phyloP scores from a whole-genome alignment of 2,329 filamentous ascomycete species.

The Plenodomus tracheiphilus region DNA sequence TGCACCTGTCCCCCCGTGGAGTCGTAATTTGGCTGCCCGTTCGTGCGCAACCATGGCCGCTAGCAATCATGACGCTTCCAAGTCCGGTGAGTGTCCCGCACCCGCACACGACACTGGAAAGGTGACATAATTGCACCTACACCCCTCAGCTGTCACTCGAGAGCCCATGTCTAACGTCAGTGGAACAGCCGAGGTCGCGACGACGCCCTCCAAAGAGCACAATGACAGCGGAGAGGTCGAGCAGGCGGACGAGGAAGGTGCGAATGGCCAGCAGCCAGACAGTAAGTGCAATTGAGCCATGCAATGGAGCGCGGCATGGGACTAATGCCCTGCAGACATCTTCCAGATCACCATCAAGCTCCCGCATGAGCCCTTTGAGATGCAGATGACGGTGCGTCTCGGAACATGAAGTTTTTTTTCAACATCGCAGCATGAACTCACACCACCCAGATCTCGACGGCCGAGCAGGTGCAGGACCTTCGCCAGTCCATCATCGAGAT shows the following conservation, averaged over 20 bases:
- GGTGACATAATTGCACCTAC: background rate
- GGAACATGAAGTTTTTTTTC: conserved; percentile 4
- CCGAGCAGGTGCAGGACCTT: conserved; percentile 97
- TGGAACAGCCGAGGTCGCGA: conserved; percentile 26
- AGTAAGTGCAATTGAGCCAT: conserved; percentile 25
- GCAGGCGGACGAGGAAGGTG: conserved; percentile 29
- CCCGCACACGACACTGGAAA: conserved; percentile 9
- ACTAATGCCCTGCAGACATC: conserved; percentile 49
- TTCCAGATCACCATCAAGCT: conserved; percentile 79
- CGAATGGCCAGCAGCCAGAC: conserved; percentile 34
- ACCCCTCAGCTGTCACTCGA: background rate
- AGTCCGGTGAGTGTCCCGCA: conserved; percentile 37
- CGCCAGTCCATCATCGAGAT: conserved; percentile 95
- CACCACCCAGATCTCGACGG: conserved; percentile 71
- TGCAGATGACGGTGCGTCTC: conserved; percentile 75
- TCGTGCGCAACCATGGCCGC: conserved; percentile 36
- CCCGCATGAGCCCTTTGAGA: conserved; percentile 76
- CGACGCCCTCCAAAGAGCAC: conserved; percentile 29
- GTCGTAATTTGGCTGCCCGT: conserved; percentile 15
- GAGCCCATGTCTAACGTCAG: conserved; percentile 27
- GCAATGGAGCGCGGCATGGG: background rate
- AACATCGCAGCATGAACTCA: conserved; percentile 35
- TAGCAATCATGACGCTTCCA: conserved; percentile 43
- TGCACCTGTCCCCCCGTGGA: conserved; percentile 23
- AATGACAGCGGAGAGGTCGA: conserved; percentile 22